phyloP scores from a whole-genome alignment of 495 filamentous ascomycete species.

The Haplographium delicatum region DNA sequence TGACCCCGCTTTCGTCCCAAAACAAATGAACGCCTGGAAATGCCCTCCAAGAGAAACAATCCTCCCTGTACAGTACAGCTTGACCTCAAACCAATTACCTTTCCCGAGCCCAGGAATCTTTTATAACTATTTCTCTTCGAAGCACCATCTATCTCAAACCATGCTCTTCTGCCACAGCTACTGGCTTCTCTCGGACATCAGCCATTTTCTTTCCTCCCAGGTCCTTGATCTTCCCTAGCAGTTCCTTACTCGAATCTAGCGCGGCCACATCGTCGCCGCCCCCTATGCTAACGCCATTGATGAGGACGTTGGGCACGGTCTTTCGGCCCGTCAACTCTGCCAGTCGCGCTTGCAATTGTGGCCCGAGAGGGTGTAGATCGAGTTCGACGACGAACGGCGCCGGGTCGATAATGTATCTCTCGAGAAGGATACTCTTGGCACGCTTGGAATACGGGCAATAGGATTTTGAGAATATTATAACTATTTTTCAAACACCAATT shows the following conservation, averaged over 20 bases:
- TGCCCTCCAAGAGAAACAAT: background rate
- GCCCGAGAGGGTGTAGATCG: constrained; percentile 72
- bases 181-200: constrained; percentile 26
- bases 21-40: constrained; percentile 9
- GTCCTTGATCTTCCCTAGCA: constrained; percentile 65
- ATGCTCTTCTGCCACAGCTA: constrained; percentile 7
- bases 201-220: constrained; percentile 66
- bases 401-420: constrained; percentile 77
- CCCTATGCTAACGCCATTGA: constrained; percentile 84
- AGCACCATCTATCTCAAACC: constrained; percentile 10
- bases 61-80: background rate
- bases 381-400: constrained; percentile 86
- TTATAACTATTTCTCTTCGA: background rate
- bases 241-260: constrained; percentile 60
- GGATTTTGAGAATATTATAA: constrained; percentile 93
- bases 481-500: constrained; percentile 42
- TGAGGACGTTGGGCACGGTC: constrained; percentile 89
- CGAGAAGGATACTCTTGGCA: constrained; percentile 78
- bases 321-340: constrained; percentile 66
- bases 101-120: no score
- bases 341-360: constrained; percentile 61
- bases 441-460: constrained; percentile 81
- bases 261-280: constrained; percentile 81
- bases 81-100: no score
- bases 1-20: background rate